Evolutionary conservation across 768 basidiomycete species (phyloP).

Genomic region (Tylopilus sp.): DNA sequence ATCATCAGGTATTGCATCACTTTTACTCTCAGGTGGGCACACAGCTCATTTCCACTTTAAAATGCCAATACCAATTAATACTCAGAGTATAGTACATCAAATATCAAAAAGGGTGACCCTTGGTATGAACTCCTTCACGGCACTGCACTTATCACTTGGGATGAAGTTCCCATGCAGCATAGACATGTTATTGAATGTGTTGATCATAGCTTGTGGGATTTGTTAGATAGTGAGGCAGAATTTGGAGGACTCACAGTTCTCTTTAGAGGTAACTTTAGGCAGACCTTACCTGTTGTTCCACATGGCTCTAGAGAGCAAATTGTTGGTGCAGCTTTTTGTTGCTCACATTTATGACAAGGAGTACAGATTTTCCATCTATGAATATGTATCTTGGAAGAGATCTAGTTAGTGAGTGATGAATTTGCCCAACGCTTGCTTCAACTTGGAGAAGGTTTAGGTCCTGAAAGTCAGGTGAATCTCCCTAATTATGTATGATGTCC

Average conservation of each 20-base stretch:
- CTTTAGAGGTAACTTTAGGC: no score
- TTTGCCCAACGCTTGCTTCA: neutral
- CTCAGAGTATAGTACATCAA: no score
- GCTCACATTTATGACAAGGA: neutral
- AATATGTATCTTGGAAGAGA: neutral
- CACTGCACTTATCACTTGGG: neutral
- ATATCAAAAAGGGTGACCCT: no score
- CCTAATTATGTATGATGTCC: neutral
- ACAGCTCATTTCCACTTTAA: no score
- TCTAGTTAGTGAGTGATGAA: neutral
- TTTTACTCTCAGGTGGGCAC: no score
- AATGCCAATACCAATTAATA: no score
- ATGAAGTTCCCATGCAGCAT: neutral
- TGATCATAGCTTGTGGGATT: neutral
- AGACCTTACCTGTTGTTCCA: neutral
- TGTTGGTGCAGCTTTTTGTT: neutral
- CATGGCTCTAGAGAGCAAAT: neutral
- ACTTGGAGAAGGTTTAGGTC: no score
- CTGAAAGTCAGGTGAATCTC: neutral
- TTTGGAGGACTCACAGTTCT: neutral
- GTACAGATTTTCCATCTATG: neutral
- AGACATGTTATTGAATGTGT: neutral
- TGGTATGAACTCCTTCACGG: neutral
- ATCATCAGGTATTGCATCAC: no score
- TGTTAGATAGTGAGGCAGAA: neutral